Evolutionary conservation across 2,329 filamentous ascomycete species (phyloP), one percentile per base, ranked within the genome.

Genomic region (Pseudocercospora cruenta): DNA sequence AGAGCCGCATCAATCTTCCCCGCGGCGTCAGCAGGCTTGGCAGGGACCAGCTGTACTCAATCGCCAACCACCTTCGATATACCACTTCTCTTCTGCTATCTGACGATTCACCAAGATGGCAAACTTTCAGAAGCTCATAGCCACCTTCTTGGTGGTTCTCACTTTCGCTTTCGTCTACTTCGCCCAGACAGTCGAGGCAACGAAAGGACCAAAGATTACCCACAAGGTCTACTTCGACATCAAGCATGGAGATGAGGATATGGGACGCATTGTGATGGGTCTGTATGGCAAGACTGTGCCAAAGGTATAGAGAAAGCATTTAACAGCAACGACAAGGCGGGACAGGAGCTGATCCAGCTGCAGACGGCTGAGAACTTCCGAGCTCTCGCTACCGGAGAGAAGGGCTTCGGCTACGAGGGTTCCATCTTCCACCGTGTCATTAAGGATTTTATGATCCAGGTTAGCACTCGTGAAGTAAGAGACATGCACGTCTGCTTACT

Each of bases 381-480:
- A 75, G 90, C 90, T 77, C 86, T 96, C 70, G 90, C 91, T 73
- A 94, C 91, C 70, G 91, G 91, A 78, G 90, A 94, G 86, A 92
- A 94, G 85, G 92, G 91, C 76, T 94, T 89, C 77, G 92, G 92
- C 70, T 96, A 94, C 78, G 84, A 92, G 81, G 91, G 88, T 69
- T 94, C 91, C 60, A 85, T 81, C 77, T 96, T 96, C 89, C 92
- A 96, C 86, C 91, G 92, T 80, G 91, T 95, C 78, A 95, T 95
- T 86, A 91, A 92, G 85, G 80, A 89, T 73, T 95, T 95, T 83
- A 95, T 95, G 92, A 94, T 95, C 80, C 92, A 95, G 84, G 92
- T 59, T 21, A 12, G 22, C 9, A 31, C 21, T 54, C 5, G 2
- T 12, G 9, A 16, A 51, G 47, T 9, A 28, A 4, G 22, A 26